Conservation (phyloP, 2,329 filamentous ascomycete species). For the Akanthomyces muscarius region DNA sequence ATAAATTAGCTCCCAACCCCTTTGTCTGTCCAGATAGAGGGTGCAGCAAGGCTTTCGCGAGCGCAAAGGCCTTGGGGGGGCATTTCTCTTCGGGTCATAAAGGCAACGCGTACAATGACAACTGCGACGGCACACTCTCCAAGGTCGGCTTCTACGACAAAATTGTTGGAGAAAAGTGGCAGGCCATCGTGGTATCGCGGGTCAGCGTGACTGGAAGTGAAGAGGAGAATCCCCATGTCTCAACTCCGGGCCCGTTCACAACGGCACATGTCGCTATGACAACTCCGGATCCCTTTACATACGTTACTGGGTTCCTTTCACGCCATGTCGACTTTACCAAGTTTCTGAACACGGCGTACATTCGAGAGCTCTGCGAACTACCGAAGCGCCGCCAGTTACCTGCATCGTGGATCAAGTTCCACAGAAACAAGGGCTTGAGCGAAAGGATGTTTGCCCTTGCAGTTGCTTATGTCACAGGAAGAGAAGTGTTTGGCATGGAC, state of each 20-base stretch:
- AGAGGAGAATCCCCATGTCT: neutral
- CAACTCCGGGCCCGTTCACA: neutral
- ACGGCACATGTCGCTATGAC: neutral
- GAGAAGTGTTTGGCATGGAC: conserved; percentile 22
- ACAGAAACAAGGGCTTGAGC: conserved; percentile 23
- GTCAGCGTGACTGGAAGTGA: conserved; percentile 12
- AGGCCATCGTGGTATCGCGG: conserved; percentile 26
- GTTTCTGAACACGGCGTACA: neutral
- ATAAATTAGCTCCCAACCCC: neutral
- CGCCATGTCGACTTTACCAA: neutral
- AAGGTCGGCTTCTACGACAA: conserved; percentile 19
- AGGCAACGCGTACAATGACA: conserved; percentile 28
- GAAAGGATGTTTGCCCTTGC: conserved; percentile 27
- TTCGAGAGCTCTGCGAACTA: conserved; percentile 22
- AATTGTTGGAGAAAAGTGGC: neutral
- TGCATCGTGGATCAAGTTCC: conserved; percentile 23
- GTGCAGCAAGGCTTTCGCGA: conserved; percentile 24
- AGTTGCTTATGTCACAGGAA: conserved; percentile 31
- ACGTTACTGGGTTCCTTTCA: neutral
- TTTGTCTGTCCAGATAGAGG: conserved; percentile 30
- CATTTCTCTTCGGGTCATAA: conserved; percentile 22
- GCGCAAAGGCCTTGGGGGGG: conserved; percentile 7
- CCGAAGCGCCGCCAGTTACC: conserved; percentile 27
- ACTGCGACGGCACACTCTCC: conserved; percentile 32
- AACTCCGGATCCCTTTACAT: conserved; percentile 4